Base-by-base conservation (phyloP, 257 asterid species). In the Dorcoceras hygrometricum region DNA sequence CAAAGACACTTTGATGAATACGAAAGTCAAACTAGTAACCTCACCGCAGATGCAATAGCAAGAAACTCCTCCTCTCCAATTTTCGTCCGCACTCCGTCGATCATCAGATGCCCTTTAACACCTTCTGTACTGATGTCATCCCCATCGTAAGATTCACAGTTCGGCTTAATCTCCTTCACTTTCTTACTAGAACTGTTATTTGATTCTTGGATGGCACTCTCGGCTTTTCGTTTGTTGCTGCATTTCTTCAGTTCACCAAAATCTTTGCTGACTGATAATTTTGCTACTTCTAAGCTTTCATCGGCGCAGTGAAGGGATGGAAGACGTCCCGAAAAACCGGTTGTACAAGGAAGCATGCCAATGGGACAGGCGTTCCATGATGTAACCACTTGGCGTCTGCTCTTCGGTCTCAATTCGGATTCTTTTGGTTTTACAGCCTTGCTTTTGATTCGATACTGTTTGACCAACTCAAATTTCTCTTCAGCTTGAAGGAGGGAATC, bases 331-430 rank as follows among this genome's bases (percentile, higher is more conserved):
- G 91, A 83, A 28, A 83, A 86, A 60, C 96, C 87, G 58, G 83
- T 69, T 8, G 74, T 26, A 50, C 78, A 80, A n/a, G 95, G 91
- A 27, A 89, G 66, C 97, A 82, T 81, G 48, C 98, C 98, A 22
- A 87, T 81, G 26, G 98, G 97, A 51, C 98, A 86, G 51, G 84
- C 82, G 43, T 67, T 89, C 96, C 96, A 89, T 24, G 86, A 75
- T 71, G 87, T 78, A 0, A 65, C 69, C 57, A 84, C 80, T 43
- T 34, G 51, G 93, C 96, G 86, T 79, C 66, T 76, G 59, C 79
- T 76, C 39, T 71, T 79, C 5, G 31, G 10, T 43, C 67, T 78
- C 5, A n/a, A 63, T 20, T 68, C 63, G 39, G 65, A 10, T 0
- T 23, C 28, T 50, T 46, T 59, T 23, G 65, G 70, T 23, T 72